A percentile compares a stretch with the other conserved stretches of the same genome.
Evolutionary conservation across 345 rosid genomes (phyloP).

Genomic region (Linum tenue): DNA sequence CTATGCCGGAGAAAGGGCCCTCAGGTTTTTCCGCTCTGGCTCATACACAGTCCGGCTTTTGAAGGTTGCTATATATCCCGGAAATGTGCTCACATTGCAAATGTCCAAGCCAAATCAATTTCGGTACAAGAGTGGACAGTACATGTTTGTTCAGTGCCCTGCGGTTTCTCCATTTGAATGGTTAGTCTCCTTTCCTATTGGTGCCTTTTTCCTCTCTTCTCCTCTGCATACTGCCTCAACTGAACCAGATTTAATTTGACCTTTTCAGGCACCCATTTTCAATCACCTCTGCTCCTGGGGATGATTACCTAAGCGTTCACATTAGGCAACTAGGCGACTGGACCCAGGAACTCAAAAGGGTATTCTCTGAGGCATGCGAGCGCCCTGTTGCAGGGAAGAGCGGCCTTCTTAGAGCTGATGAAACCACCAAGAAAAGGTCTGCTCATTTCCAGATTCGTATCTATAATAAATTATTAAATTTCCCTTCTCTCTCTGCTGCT

Average conservation of each 20-base stretch:
- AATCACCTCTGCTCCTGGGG: conserved; percentile 94
- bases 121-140: conserved; percentile 91
- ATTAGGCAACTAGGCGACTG: conserved; percentile 94
- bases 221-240: background rate
- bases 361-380: conserved; percentile 48
- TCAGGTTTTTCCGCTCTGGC: conserved; percentile 88
- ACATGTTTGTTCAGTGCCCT: conserved; percentile 97
- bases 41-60: conserved; percentile 57
- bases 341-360: conserved; percentile 84
- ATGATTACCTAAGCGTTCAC: conserved; percentile 87
- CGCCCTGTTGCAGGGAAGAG: conserved; percentile 78
- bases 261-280: conserved; percentile 95
- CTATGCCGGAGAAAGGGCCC: conserved; percentile 77
- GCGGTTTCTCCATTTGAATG: conserved; percentile 98
- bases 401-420: conserved; percentile 97
- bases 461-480: background rate
- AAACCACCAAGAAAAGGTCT: conserved; percentile 75
- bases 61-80: conserved; percentile 97
- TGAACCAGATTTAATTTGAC: background rate
- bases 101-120: conserved; percentile 95
- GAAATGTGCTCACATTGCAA: conserved; percentile 82
- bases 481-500: background rate
- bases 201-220: background rate
- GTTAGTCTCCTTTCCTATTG: conserved; percentile 22
- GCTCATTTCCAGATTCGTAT: background rate